phyloP scores from a whole-genome alignment of 164 flowering plant genomes.

The Nymphaea colorata region DNA sequence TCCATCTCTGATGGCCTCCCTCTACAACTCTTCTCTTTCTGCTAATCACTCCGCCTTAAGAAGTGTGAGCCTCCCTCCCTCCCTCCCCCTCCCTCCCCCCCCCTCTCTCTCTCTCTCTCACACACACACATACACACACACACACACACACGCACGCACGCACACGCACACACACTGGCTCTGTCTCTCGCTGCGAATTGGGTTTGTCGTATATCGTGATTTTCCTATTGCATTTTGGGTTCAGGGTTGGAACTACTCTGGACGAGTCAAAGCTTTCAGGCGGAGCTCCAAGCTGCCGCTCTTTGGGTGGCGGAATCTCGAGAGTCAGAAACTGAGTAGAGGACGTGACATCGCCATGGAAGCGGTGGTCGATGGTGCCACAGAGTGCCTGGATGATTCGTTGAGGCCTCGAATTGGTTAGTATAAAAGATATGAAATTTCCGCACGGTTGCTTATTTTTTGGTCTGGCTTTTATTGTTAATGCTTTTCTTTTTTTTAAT shows the following conservation, averaged over 20 bases:
- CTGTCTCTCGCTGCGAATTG: not conserved
- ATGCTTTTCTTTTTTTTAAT: not conserved
- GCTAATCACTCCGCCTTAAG: not conserved
- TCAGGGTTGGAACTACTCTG: not conserved
- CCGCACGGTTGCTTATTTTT: not conserved
- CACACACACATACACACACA: no score
- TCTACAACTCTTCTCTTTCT: not conserved
- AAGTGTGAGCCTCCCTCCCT: not conserved
- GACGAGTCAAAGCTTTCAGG: not conserved
- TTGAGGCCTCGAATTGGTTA: constrained; percentile 1
- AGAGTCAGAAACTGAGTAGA: not conserved
- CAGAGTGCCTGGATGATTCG: constrained; percentile 26
- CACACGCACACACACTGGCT: no score
- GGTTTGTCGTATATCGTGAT: not conserved
- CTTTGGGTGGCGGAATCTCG: not conserved
- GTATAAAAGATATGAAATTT: not conserved
- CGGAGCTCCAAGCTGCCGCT: not conserved
- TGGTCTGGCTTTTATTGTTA: not conserved
- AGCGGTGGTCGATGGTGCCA: constrained; percentile 23
- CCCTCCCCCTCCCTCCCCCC: not conserved
- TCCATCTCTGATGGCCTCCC: not conserved
- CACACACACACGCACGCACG: no score
- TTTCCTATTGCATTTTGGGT: not conserved
- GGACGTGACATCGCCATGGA: constrained; percentile 26
- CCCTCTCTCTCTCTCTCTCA: no score